These are phyloP conservation scores for Taphrina deformans DNA, from an alignment of 1,139 yeast species.

Conservation along the genomic window DNA sequence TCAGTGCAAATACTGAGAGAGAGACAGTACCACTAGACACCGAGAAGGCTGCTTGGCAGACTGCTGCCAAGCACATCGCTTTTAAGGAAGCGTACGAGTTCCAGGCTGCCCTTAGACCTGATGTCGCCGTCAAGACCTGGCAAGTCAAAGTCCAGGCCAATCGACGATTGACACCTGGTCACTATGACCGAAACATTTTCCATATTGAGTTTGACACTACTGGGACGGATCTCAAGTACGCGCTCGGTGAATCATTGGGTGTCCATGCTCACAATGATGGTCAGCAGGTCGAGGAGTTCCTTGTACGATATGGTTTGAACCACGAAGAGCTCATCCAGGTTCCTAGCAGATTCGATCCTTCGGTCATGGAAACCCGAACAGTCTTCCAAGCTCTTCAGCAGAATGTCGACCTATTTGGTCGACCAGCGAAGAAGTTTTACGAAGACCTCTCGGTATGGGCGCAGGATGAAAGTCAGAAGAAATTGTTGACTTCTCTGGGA, in stretches of 20 bases:
- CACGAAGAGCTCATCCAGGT: slow-evolving; percentile 68
- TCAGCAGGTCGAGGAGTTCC: slow-evolving; percentile 65
- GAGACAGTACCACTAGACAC: slow-evolving; percentile 48
- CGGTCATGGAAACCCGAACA: slow-evolving; percentile 68
- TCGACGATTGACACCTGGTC: slow-evolving; percentile 86
- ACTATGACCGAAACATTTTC: slow-evolving; percentile 92
- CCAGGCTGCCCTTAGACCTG: slow-evolving; percentile 71
- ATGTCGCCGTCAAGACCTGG: slow-evolving; percentile 79
- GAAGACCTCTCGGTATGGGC: slow-evolving; percentile 78
- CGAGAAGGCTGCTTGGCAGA: slow-evolving; percentile 51
- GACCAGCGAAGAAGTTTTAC: slow-evolving; percentile 92
- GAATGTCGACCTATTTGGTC: slow-evolving; percentile 84
- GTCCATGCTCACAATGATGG: slow-evolving; percentile 84
- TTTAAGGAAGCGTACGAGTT: slow-evolving; percentile 78
- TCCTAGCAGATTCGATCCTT: slow-evolving; percentile 65
- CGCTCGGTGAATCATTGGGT: slow-evolving; percentile 95
- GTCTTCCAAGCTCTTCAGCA: slow-evolving; percentile 78
- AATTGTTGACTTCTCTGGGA: slow-evolving; percentile 61
- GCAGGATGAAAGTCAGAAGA: slow-evolving; percentile 65
- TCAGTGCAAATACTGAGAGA: slow-evolving; percentile 43
- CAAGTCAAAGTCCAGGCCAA: slow-evolving; percentile 89
- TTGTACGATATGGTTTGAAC: slow-evolving; percentile 68
- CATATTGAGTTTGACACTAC: slow-evolving; percentile 90
- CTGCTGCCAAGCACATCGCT: slow-evolving; percentile 67
- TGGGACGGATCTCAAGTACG: slow-evolving; percentile 88